phyloP scores from a whole-genome alignment of 1,284 basidiomycete species.

The Stereum hirsutum region DNA sequence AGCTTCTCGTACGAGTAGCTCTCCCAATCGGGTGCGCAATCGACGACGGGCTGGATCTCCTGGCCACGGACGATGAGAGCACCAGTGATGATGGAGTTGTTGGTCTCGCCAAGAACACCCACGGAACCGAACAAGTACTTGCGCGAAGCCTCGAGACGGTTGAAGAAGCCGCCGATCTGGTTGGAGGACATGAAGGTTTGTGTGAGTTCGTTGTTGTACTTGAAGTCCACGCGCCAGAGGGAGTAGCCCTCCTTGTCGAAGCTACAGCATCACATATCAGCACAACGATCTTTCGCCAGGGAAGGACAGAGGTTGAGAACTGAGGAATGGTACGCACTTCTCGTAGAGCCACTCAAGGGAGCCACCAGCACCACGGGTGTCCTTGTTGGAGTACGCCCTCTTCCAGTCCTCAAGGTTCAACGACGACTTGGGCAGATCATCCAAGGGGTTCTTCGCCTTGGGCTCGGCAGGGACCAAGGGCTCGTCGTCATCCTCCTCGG shows the following conservation, averaged over 20 bases:
- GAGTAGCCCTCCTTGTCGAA: slow-evolving; percentile 91
- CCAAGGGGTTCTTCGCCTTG: slow-evolving; percentile 91
- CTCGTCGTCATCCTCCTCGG: slow-evolving; percentile 59
- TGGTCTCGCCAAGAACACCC: slow-evolving; percentile 81
- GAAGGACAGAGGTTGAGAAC: slow-evolving; percentile 12
- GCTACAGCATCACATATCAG: slow-evolving; percentile 45
- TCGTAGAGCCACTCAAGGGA: slow-evolving; percentile 86
- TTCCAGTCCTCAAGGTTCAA: slow-evolving; percentile 99
- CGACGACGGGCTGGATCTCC: slow-evolving; percentile 61
- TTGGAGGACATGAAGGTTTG: slow-evolving; percentile 89
- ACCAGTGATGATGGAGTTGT: slow-evolving; percentile 75
- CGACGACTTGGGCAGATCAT: slow-evolving; percentile 82
- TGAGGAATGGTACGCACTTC: slow-evolving; percentile 42
- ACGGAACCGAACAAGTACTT: slow-evolving; percentile 94
- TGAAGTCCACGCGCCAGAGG: slow-evolving; percentile 89
- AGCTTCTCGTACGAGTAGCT: slow-evolving; percentile 78
- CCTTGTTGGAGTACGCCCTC: slow-evolving; percentile 95
- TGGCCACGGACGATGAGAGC: slow-evolving; percentile 77
- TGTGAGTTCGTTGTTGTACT: slow-evolving; percentile 95
- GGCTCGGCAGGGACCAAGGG: slow-evolving; percentile 51
- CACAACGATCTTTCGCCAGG: not conserved
- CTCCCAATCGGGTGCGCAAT: slow-evolving; percentile 90
- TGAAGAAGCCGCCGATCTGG: slow-evolving; percentile 92
- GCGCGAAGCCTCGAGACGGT: slow-evolving; percentile 90
- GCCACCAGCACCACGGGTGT: slow-evolving; percentile 74